A percentile compares a stretch with the other conserved stretches of the same genome.
These are phyloP conservation scores for Lepiota subincarnata DNA, from an alignment of 768 basidiomycete genomes.

Conservation along the genomic window DNA sequence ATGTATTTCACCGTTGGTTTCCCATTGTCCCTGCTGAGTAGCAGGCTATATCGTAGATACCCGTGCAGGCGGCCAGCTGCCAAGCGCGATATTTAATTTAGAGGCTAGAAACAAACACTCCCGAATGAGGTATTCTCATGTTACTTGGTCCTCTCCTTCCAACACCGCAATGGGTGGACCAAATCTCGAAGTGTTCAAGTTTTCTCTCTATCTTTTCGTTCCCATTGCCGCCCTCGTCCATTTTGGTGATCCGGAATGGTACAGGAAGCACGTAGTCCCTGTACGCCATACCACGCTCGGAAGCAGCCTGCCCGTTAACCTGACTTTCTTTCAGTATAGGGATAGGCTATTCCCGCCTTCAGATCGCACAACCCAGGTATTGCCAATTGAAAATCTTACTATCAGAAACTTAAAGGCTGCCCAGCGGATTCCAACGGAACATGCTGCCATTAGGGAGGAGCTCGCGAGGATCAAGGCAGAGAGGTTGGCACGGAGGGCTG, in stretches of 20 bases:
- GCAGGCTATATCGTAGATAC: neutral
- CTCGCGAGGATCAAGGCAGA: conserved; percentile 68
- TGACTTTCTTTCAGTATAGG: conserved; percentile 49
- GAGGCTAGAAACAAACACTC: neutral
- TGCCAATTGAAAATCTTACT: neutral
- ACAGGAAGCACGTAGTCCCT: conserved; percentile 70
- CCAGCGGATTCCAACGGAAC: conserved; percentile 64
- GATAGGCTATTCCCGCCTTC: conserved; percentile 66
- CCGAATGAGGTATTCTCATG: neutral
- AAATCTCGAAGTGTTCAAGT: conserved; percentile 89
- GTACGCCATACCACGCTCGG: conserved; percentile 31
- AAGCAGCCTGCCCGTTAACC: neutral
- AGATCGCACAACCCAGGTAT: conserved; percentile 51
- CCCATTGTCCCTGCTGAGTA: conserved; percentile 30
- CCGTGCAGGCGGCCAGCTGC: too few species aligned
- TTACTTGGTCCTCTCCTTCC: neutral
- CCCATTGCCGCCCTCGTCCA: conserved; percentile 78
- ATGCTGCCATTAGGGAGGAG: conserved; percentile 61
- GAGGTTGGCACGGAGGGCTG: conserved; percentile 41
- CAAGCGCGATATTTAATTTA: neutral
- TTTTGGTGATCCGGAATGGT: conserved; percentile 89
- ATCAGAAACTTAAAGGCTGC: neutral
- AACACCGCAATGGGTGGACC: conserved; percentile 54
- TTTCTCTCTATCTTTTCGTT: conserved; percentile 80
- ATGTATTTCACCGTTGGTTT: conserved; percentile 43